Conservation (phyloP, 2,329 filamentous ascomycete species). For the Cyanodermella asteris region DNA sequence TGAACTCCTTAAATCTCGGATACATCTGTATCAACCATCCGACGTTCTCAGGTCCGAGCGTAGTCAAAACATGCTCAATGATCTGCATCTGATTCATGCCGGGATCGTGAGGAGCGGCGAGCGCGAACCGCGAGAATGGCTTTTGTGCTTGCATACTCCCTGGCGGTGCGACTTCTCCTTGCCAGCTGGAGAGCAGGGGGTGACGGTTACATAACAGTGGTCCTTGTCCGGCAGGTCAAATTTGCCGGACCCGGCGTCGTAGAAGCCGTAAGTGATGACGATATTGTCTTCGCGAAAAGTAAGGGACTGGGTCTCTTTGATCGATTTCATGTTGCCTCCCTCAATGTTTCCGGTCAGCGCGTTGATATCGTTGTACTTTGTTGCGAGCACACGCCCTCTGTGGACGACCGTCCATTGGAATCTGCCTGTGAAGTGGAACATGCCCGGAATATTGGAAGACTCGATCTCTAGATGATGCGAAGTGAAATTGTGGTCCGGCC, state of each 20-base stretch:
- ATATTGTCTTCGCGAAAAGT: slow-evolving; percentile 15
- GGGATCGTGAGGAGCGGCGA: slow-evolving; percentile 26
- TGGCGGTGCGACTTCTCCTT: slow-evolving; percentile 19
- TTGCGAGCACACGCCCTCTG: neutral
- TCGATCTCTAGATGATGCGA: too few species aligned
- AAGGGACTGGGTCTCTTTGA: slow-evolving; percentile 9
- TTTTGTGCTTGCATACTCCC: slow-evolving; percentile 18
- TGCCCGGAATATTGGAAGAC: too few species aligned
- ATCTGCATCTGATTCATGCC: slow-evolving; percentile 31
- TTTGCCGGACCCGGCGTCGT: slow-evolving; percentile 24
- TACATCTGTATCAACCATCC: slow-evolving; percentile 3
- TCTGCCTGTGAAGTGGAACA: too few species aligned
- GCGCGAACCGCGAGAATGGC: slow-evolving; percentile 22
- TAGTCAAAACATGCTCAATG: slow-evolving; percentile 17
- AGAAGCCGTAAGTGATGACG: slow-evolving; percentile 26
- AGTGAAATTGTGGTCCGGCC: too few species aligned
- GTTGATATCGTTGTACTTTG: neutral
- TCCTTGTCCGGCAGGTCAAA: slow-evolving; percentile 21
- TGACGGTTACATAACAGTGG: slow-evolving; percentile 25
- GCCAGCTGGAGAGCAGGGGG: slow-evolving; percentile 21
- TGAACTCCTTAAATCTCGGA: slow-evolving; percentile 5
- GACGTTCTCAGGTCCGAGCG: slow-evolving; percentile 3
- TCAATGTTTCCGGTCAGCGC: neutral
- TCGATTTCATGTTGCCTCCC: slow-evolving; percentile 1
- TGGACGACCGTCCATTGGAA: neutral